A percentile compares a stretch with the other conserved stretches of the same genome.
Evolutionary conservation across 2,329 filamentous ascomycete species (phyloP).

Genomic region (Thielaviopsis euricoi): DNA sequence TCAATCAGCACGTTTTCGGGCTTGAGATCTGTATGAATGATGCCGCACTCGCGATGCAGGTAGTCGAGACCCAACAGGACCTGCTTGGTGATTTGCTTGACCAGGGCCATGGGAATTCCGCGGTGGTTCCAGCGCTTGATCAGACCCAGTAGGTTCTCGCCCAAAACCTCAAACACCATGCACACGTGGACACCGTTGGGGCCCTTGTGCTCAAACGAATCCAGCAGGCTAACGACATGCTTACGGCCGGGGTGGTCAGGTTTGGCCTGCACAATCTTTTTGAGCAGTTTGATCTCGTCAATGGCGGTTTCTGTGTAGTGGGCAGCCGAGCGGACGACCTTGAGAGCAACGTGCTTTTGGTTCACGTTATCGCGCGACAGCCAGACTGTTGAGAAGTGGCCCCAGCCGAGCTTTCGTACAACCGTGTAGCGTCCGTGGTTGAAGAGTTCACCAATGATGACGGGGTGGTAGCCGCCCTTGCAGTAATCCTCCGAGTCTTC

Average conservation of each 20-base stretch:
- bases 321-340: slow-evolving; percentile 91
- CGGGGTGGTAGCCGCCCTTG: slow-evolving; percentile 96
- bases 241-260: slow-evolving; percentile 84
- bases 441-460: slow-evolving; percentile 87
- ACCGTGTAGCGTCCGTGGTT: slow-evolving; percentile 95
- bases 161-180: slow-evolving; percentile 97
- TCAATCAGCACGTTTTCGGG: slow-evolving; percentile 97
- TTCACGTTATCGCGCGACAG: slow-evolving; percentile 67
- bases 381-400: slow-evolving; percentile 97
- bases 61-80: slow-evolving; percentile 91
- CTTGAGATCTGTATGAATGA: slow-evolving; percentile 95
- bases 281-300: slow-evolving; percentile 96
- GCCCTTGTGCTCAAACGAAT: slow-evolving; percentile 95
- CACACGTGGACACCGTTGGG: slow-evolving; percentile 94
- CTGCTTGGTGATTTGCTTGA: slow-evolving; percentile 98
- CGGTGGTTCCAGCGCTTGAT: slow-evolving; percentile 99
- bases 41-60: slow-evolving; percentile 91
- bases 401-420: slow-evolving; percentile 93
- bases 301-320: slow-evolving; percentile 98
- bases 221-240: slow-evolving; percentile 88
- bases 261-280: slow-evolving; percentile 91
- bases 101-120: slow-evolving; percentile 87
- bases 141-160: slow-evolving; percentile 82
- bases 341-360: slow-evolving; percentile 89
- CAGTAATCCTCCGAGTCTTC: slow-evolving; percentile 99